A percentile compares a stretch with the other conserved stretches of the same genome.
Evolutionary conservation across 73 alveolate genomes (phyloP).

Genomic region (Paramecium primaurelia): DNA sequence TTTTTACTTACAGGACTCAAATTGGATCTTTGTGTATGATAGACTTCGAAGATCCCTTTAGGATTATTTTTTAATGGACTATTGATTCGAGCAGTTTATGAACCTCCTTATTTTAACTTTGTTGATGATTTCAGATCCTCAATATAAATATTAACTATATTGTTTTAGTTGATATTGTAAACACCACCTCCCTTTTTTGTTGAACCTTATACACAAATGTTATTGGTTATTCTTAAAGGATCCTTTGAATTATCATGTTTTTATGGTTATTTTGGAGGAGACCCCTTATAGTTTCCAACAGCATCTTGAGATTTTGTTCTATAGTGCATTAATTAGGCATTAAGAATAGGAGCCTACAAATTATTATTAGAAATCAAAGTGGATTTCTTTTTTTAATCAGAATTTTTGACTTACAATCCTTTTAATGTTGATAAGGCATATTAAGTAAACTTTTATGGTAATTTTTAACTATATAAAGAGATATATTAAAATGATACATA

Average conservation of each 20-base stretch:
- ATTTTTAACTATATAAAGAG: neutral
- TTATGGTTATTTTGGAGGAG: neutral
- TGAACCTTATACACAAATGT: constrained; percentile 15
- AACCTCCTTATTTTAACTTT: neutral
- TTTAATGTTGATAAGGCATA: neutral
- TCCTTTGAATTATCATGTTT: neutral
- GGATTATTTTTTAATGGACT: constrained; percentile 26
- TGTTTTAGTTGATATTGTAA: constrained; percentile 7
- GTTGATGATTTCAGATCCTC: neutral
- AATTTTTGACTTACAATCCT: neutral
- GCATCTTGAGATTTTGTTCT: constrained; percentile 25
- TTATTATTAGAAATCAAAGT: neutral
- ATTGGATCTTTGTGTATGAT: neutral
- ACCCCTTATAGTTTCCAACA: neutral
- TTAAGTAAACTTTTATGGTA: neutral
- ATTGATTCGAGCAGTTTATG: constrained; percentile 34
- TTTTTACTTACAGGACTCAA: neutral
- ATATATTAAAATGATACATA: neutral
- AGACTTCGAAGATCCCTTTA: neutral
- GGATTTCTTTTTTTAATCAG: neutral
- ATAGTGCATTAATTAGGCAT: neutral
- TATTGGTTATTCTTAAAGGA: neutral
- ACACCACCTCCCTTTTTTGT: neutral
- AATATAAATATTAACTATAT: constrained; percentile 38
- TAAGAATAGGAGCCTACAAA: neutral